Base-by-base conservation (phyloP, 2,329 filamentous ascomycete species). In the Thermothelomyces thermophilus region DNA sequence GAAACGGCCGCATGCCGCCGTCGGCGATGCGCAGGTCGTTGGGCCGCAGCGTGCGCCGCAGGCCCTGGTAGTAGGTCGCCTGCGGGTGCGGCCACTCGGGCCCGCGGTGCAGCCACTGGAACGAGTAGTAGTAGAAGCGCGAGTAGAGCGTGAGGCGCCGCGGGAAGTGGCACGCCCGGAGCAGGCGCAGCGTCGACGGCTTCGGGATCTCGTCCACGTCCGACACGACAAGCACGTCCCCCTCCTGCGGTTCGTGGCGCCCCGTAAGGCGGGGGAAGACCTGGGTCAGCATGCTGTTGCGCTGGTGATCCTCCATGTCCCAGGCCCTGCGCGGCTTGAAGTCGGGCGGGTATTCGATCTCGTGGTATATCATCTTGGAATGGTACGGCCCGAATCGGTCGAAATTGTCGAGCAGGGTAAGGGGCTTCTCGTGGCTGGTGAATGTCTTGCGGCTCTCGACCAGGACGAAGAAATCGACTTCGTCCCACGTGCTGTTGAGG, bases 381-480 rank as follows among this genome's bases (percentile, higher is more conserved):
- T 76, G 71, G 60, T 76, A 85, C 11, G 69, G 62, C 11, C 64
- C 58, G 58, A 84, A 81, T 6, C 65, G 65, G 20, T 68, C 63
- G 70, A 77, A 74, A 63, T 77, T 77, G 11, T 77, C 69, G 51
- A 68, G 66, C 50, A 83, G 69, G 31, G 70, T 62, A 11, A 83
- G 67, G 1, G 76, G 72, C 65, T 84, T 84, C 8, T 70, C 64
- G 1, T 66, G 66, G 31, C 74, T 74, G 14, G 80, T 81, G 56
- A 84, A 84, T 1, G 80, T 83, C 43, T 68, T 72, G 16, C 67
- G 62, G 1, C 76, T 73, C 66, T 85, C 82, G 44, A 84, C 72
- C 30, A 85, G 72, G 58, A 85, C 70, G 57, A 83, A 85, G 64
- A 82, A 83, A 66, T 85, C 81, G 52, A 84, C 79, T 36, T 75